Evolutionary conservation across 495 filamentous ascomycete species (phyloP).

Genomic region (Tetracladium marchalianum): DNA sequence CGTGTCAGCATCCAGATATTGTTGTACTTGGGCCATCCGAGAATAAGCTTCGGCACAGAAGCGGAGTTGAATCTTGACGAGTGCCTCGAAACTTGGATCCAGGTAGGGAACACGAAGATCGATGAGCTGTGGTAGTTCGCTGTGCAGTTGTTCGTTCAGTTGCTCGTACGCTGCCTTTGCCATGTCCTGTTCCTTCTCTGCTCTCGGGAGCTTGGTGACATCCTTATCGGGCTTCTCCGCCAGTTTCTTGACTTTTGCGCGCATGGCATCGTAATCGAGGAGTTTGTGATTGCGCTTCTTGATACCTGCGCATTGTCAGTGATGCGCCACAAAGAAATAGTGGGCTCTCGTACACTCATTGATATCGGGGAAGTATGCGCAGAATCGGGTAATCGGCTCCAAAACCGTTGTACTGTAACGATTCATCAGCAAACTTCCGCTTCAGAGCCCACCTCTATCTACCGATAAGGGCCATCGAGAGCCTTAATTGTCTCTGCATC

Average conservation of each 20-base stretch:
- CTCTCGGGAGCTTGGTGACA: conserved; percentile 81
- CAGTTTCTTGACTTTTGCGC: conserved; percentile 90
- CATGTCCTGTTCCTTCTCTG: conserved; percentile 90
- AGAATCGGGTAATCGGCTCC: conserved; percentile 90
- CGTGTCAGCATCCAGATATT: conserved; percentile 94
- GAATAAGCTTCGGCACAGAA: conserved; percentile 97
- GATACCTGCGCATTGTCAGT: conserved; percentile 47
- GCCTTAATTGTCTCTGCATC: conserved; percentile 98
- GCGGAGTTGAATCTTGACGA: conserved; percentile 95
- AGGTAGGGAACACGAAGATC: conserved; percentile 94
- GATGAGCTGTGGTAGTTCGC: conserved; percentile 92
- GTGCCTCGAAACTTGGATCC: conserved; percentile 90
- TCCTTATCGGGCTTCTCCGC: conserved; percentile 99
- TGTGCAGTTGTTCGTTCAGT: conserved; percentile 89
- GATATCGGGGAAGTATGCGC: conserved; percentile 97
- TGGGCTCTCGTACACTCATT: conserved; percentile 72
- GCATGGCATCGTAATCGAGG: conserved; percentile 92
- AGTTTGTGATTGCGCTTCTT: conserved; percentile 98
- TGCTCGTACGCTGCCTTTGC: conserved; percentile 89
- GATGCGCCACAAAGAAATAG: neutral
- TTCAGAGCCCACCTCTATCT: conserved; percentile 4
- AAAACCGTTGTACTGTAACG: conserved; percentile 69
- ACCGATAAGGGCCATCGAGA: conserved; percentile 92
- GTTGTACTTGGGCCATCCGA: conserved; percentile 97
- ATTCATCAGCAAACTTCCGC: neutral